Evolutionary conservation across 345 rosid genomes (phyloP).

Genomic region (Passiflora organensis): DNA sequence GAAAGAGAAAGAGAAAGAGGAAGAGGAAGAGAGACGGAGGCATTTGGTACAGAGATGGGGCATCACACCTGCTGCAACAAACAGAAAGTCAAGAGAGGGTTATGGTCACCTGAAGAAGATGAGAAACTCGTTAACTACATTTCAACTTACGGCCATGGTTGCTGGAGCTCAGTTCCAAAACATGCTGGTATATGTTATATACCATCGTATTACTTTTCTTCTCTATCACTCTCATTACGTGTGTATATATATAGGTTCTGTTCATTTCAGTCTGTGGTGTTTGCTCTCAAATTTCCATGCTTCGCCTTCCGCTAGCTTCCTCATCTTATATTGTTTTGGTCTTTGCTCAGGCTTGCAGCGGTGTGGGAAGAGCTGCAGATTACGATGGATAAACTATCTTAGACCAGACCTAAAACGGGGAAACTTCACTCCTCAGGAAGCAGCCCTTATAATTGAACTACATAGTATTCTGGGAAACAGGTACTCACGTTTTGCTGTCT

Average conservation of each 20-base stretch:
- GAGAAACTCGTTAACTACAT: constrained; percentile 91
- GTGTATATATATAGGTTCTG: too few relatives aligned
- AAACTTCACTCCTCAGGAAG: constrained; percentile 91
- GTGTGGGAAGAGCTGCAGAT: constrained; percentile 98
- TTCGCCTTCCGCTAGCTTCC: neutral
- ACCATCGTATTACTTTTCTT: neutral
- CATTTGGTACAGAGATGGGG: constrained; percentile 60
- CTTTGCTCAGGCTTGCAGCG: constrained; percentile 62
- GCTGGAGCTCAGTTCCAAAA: constrained; percentile 99
- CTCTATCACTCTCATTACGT: constrained; percentile 2
- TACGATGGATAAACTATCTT: constrained; percentile 93
- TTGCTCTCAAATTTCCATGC: neutral
- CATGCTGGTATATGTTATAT: constrained; percentile 65
- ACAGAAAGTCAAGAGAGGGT: constrained; percentile 97
- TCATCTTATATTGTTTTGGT: constrained; percentile 6
- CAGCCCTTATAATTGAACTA: constrained; percentile 88
- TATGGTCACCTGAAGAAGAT: constrained; percentile 99
- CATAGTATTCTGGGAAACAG: constrained; percentile 95
- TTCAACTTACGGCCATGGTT: constrained; percentile 86
- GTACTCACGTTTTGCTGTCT: constrained; percentile 20
- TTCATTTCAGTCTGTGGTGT: too few relatives aligned
- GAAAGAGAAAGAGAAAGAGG: constrained; percentile 16
- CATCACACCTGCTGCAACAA: constrained; percentile 99
- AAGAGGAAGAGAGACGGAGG: too few relatives aligned
- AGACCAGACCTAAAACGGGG: constrained; percentile 96